These are phyloP conservation scores for Bipolaris victoriae DNA, from an alignment of 2,329 filamentous ascomycete genomes.

Conservation along the genomic window DNA sequence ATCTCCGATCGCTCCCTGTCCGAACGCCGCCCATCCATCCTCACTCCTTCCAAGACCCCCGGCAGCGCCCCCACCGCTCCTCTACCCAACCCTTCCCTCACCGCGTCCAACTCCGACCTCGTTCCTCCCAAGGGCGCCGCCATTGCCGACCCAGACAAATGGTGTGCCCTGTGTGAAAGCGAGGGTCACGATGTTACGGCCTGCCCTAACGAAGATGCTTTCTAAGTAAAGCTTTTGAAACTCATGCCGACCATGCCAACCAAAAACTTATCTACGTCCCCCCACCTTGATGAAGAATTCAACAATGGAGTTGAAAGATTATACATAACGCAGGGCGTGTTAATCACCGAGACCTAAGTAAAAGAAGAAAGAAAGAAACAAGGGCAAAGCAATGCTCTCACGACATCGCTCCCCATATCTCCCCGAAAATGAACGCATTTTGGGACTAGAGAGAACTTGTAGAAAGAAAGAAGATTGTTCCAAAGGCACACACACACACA, in stretches of 20 bases:
- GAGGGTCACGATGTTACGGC: constrained; percentile 97
- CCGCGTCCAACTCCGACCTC: constrained; percentile 35
- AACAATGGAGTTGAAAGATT: no score
- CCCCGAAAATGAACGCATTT: no score
- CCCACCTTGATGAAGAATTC: no score
- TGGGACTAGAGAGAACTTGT: not conserved
- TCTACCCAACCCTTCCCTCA: constrained; percentile 43
- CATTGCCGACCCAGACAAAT: constrained; percentile 75
- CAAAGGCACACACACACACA: not conserved
- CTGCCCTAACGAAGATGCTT: constrained; percentile 87
- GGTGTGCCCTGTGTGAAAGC: constrained; percentile 95
- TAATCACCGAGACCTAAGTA: not conserved
- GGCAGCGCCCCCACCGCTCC: constrained; percentile 45
- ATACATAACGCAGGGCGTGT: not conserved
- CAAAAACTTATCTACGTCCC: no score
- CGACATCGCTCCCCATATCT: no score
- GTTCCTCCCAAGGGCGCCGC: constrained; percentile 44
- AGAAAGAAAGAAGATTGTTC: not conserved
- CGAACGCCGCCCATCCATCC: constrained; percentile 35
- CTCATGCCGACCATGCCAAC: not conserved
- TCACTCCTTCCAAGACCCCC: constrained; percentile 42
- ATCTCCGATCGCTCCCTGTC: constrained; percentile 41
- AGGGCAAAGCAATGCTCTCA: no score
- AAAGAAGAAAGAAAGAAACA: not conserved
- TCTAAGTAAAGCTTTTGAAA: constrained; percentile 23